A percentile compares a stretch with the other conserved stretches of the same genome.
These are phyloP conservation scores for Pseudogymnoascus sp. DNA, from an alignment of 2,329 filamentous ascomycete genomes.

Conservation along the genomic window DNA sequence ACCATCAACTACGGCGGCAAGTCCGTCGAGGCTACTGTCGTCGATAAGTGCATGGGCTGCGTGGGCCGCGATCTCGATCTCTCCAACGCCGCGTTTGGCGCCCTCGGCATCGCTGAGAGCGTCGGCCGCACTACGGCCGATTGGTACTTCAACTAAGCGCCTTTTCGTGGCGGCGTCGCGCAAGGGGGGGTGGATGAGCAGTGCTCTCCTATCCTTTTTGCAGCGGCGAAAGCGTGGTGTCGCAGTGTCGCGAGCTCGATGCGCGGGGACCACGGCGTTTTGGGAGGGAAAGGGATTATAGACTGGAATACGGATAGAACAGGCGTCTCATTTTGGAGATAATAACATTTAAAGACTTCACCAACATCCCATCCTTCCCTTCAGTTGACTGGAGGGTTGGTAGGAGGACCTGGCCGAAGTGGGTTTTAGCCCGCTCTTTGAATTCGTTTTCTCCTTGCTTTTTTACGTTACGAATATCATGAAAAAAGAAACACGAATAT, in stretches of 20 bases:
- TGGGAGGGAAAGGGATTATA: background rate
- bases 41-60: constrained; percentile 72
- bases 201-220: background rate
- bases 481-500: background rate
- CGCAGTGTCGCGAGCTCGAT: constrained; percentile 1
- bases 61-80: constrained; percentile 47
- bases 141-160: constrained; percentile 39
- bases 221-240: background rate
- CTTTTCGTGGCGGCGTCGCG: background rate
- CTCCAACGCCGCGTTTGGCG: constrained; percentile 45
- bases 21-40: constrained; percentile 48
- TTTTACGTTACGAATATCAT: constrained; percentile 10
- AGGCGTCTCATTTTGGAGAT: background rate
- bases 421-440: background rate
- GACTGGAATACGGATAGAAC: background rate
- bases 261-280: background rate
- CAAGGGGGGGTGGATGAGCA: background rate
- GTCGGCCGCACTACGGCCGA: constrained; percentile 35
- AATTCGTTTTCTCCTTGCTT: background rate
- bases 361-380: background rate
- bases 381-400: background rate
- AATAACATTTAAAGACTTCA: background rate
- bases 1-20: constrained; percentile 54
- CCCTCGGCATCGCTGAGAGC: constrained; percentile 40
- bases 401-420: background rate